These are phyloP conservation scores for Chiua sp. DNA, from an alignment of 1,284 basidiomycete genomes.

Conservation along the genomic window DNA sequence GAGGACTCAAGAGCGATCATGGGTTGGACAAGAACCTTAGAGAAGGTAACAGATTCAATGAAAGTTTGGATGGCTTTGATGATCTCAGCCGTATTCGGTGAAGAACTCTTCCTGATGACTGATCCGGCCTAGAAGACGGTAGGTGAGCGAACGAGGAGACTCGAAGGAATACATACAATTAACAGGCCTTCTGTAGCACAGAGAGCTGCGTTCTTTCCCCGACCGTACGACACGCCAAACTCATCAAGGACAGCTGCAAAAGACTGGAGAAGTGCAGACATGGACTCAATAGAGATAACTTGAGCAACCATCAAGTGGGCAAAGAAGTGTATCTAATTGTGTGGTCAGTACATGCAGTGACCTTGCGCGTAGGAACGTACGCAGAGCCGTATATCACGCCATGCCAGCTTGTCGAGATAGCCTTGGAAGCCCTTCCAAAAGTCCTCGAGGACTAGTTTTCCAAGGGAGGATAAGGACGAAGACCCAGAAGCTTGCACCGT, in stretches of 20 bases:
- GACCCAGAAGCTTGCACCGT: slow-evolving; percentile 23
- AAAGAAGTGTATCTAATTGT: slow-evolving; percentile 84
- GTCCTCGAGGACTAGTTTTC: slow-evolving; percentile 83
- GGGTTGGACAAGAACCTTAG: slow-evolving; percentile 69
- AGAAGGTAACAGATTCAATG: slow-evolving; percentile 59
- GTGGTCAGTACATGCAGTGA: slow-evolving; percentile 3
- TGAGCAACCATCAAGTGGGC: slow-evolving; percentile 81
- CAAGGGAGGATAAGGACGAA: slow-evolving; percentile 55
- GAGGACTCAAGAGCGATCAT: slow-evolving; percentile 51
- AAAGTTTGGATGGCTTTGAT: slow-evolving; percentile 70
- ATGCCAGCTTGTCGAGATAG: slow-evolving; percentile 85
- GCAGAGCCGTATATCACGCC: slow-evolving; percentile 86
- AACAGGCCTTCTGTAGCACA: slow-evolving; percentile 90
- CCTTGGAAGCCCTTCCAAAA: slow-evolving; percentile 88
- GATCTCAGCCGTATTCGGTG: slow-evolving; percentile 61
- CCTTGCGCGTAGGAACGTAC: slow-evolving; percentile 51
- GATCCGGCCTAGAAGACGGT: slow-evolving; percentile 56
- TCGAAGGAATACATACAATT: slow-evolving; percentile 55
- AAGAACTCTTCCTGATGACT: slow-evolving; percentile 55
- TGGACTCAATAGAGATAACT: slow-evolving; percentile 76
- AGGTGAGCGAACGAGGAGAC: background rate
- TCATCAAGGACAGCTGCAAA: slow-evolving; percentile 89
- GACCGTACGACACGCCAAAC: slow-evolving; percentile 86
- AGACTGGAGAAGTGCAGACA: slow-evolving; percentile 79
- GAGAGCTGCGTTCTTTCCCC: slow-evolving; percentile 84